Evolutionary conservation across 2,329 filamentous ascomycete genomes (phyloP).

Genomic region (Monosporascus sp.): DNA sequence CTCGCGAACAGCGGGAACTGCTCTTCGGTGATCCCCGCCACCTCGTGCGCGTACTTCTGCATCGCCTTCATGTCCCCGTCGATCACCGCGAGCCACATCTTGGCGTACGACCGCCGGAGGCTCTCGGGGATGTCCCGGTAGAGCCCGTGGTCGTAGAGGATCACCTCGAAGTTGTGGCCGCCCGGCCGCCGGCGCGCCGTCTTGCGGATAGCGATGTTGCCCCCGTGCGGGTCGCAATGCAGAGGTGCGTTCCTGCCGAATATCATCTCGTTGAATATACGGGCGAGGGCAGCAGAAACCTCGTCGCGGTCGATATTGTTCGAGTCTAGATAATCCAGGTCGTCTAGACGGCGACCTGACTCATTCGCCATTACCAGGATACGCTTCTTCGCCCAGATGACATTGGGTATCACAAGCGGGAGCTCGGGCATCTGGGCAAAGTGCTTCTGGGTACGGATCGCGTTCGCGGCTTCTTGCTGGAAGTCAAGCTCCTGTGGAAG

Average conservation of each 20-base stretch:
- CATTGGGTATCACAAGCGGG: constrained; percentile 84
- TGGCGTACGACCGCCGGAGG: constrained; percentile 82
- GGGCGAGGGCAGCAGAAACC: constrained; percentile 83
- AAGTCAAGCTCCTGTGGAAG: constrained; percentile 92
- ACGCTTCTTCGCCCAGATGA: constrained; percentile 82
- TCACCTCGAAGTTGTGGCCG: constrained; percentile 81
- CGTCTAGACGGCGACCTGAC: constrained; percentile 79
- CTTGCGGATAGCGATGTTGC: constrained; percentile 87
- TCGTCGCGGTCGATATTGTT: constrained; percentile 91
- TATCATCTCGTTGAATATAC: constrained; percentile 99
- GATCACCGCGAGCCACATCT: constrained; percentile 95
- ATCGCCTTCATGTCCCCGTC: constrained; percentile 81
- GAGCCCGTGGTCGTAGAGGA: constrained; percentile 94
- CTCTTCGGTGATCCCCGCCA: constrained; percentile 81
- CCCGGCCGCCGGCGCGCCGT: constrained; percentile 55
- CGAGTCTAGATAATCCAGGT: constrained; percentile 78
- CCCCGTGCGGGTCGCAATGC: constrained; percentile 95
- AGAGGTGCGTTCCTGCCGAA: constrained; percentile 84
- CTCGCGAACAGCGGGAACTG: constrained; percentile 94
- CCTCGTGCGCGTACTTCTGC: constrained; percentile 83
- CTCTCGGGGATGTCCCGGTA: constrained; percentile 85
- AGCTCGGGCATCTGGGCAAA: constrained; percentile 69
- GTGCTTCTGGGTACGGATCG: constrained; percentile 71
- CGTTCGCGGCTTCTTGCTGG: constrained; percentile 77
- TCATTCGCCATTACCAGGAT: constrained; percentile 96